Percentiles rank a stretch among this genome's conserved stretches.
Evolutionary conservation across 306 rosid genomes (phyloP).

Genomic region (Parietaria judaica): DNA sequence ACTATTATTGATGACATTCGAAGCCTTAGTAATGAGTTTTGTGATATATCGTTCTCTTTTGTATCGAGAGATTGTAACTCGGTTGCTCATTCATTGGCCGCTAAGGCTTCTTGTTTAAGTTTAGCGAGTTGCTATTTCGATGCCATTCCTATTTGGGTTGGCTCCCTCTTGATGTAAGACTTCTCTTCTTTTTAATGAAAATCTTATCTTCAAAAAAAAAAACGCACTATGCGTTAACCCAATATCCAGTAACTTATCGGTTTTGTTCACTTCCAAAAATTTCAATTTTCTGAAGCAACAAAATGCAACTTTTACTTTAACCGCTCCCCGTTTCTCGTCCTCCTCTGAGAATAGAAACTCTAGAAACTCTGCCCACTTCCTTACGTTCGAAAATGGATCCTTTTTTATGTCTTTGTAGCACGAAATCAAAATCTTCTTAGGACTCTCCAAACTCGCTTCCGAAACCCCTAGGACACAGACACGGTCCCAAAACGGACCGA

Average conservation of each 20-base stretch:
- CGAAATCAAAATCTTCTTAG: conserved; percentile 33
- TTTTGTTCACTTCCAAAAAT: conserved; percentile 29
- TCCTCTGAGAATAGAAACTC: conserved; percentile 29
- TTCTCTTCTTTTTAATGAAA: too few species aligned
- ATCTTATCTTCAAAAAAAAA: background rate
- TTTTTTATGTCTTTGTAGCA: conserved; percentile 38
- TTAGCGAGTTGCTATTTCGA: too few species aligned
- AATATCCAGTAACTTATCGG: too few species aligned
- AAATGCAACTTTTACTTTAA: conserved; percentile 22
- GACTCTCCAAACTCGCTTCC: conserved; percentile 32
- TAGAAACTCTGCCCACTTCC: conserved; percentile 30
- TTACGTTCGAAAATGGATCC: conserved; percentile 8
- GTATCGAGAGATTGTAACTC: too few species aligned
- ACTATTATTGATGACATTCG: too few species aligned
- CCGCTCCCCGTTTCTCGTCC: conserved; percentile 27
- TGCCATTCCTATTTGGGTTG: too few species aligned
- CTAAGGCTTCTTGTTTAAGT: too few species aligned
- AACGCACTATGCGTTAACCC: background rate
- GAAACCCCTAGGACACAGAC: conserved; percentile 33
- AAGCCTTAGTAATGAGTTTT: too few species aligned
- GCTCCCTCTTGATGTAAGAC: too few species aligned
- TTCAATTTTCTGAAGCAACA: conserved; percentile 41
- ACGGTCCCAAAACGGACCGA: conserved; percentile 14
- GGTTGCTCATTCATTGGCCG: too few species aligned
- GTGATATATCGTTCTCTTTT: too few species aligned